Evolutionary conservation across 2,329 filamentous ascomycete species (phyloP), one percentile per base, ranked within the genome.

Genomic region (Fusarium abutilonis): DNA sequence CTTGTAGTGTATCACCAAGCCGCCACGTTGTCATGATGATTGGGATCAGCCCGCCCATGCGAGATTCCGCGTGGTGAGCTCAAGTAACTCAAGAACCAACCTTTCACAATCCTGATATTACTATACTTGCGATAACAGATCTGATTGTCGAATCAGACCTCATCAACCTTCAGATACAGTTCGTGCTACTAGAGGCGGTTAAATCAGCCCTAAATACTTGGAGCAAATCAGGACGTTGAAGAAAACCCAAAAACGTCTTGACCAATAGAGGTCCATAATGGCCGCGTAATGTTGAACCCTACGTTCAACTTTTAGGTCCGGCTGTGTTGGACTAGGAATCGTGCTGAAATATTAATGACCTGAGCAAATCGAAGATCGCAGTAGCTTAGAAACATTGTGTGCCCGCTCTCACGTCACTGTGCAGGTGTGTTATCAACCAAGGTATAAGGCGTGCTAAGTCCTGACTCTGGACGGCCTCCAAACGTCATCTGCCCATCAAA

Each of bases 21-120:
- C 40, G 41, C 36, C 60, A 48, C 40, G 39, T 54, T 51, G 53
- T 63, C 60, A 63, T 53, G 36, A 49, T 63, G 52, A 57, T 23
- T 19, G 14, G 4, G 15, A 19, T 35, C 19, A 50, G 28, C 40
- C 41, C 15, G 13, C 9, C 6, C 17, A 13, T 29, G 52, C 40
- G 40, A 17, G 6, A 35, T 43, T 36, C 45, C 35, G 42, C 52
- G 29, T 15, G 14, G 2, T n/a, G 5, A 14, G 11, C 6, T 9
- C 17, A n/a, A n/a, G n/a, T n/a, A n/a, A n/a, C 17, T 1, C 21
- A 50, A 17, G 15, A 15, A 17, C 48, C 28, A 35, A 44, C 47
- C 52, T 52, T n/a, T 45, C 32, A 52, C 15, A 6, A 11, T 4
- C 6, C n/a, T 11, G 14, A 3, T 4, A 53, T 40, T 40, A 34